Evolutionary conservation across 306 rosid genomes (phyloP).

Genomic region (Neltuma alba): DNA sequence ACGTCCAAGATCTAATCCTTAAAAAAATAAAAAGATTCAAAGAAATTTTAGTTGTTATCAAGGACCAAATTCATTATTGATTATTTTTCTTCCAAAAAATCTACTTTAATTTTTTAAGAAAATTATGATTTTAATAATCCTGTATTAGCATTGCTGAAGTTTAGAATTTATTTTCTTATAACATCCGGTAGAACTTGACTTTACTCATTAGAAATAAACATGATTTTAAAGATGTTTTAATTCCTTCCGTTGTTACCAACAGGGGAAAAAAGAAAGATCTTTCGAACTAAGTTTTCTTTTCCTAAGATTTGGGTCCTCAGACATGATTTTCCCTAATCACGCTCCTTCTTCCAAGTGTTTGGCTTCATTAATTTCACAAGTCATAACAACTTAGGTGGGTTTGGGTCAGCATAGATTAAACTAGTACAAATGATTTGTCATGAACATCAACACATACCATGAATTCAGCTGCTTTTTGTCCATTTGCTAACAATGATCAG

Average conservation of each 20-base stretch:
- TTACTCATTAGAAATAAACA: too few relatives aligned
- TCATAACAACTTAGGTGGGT: neutral
- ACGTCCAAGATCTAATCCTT: neutral
- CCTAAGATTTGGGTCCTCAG: neutral
- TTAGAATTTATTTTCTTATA: neutral
- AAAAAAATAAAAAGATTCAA: neutral
- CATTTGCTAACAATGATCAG: conserved; percentile 9
- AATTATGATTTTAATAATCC: neutral
- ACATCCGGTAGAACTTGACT: neutral
- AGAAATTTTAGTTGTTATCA: neutral
- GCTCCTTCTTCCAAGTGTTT: neutral
- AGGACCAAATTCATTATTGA: neutral
- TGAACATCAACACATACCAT: conserved; percentile 27
- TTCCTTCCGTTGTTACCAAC: neutral
- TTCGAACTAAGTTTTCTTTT: neutral
- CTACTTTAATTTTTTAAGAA: neutral
- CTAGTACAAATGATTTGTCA: conserved; percentile 17
- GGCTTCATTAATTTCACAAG: neutral
- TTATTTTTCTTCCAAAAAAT: neutral
- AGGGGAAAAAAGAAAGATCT: neutral
- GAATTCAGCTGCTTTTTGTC: conserved; percentile 34
- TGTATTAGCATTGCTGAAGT: neutral
- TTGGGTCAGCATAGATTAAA: neutral
- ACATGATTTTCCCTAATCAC: neutral
- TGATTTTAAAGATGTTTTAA: neutral